Evolutionary conservation across 2,329 filamentous ascomycete species (phyloP), one percentile per base, ranked within the genome.

Genomic region (Neofusicoccum parvum): DNA sequence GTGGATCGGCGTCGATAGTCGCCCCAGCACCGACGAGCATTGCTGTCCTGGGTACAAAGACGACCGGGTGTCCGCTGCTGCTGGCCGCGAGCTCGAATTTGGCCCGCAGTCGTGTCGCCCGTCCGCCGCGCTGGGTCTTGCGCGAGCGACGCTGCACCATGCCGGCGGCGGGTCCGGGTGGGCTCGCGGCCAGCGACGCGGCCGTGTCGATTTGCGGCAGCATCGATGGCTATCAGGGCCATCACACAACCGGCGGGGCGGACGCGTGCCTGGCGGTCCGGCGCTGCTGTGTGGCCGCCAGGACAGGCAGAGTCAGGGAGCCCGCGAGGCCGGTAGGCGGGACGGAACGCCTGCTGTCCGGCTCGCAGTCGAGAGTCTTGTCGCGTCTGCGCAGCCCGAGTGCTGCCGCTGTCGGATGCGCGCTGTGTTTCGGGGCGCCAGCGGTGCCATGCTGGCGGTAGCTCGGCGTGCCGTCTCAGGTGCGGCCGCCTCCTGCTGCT

Each of bases 1-100:
- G 56, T 36, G 41, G 56, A 60, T 60, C 56, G 43, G 56, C 56
- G 32, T 60, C 56, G 56, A 60, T 60, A 60, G 56, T 60, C 43
- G n/a, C 15, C 14, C 56, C 37, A 43, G 48, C 11, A n/a, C 27
- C 5, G 56, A 48, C 56, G 32, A 60, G 6, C n/a, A 60, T 37
- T 60, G 56, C 56, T 60, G 27, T 15, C 27, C 48, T 48, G 32
- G 56, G 43, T 17, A 43, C 27, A 32, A 46, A 17, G 15, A 59
- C 23, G 54, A 17, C 54, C 54, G 39, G 54, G 54, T 1, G 12
- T 9, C 41, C 45, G 27, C 54, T 59, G 3, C 2, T 59, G 14
- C 3, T 23, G 54, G 11, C 12, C 12, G 20, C 2, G 39, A 46
- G 36, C 36, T 45, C 54, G 23, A 17, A 27, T 17, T 36, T 6